Evolutionary conservation across 768 basidiomycete species (phyloP).

Genomic region (Pisolithus marmoratus): DNA sequence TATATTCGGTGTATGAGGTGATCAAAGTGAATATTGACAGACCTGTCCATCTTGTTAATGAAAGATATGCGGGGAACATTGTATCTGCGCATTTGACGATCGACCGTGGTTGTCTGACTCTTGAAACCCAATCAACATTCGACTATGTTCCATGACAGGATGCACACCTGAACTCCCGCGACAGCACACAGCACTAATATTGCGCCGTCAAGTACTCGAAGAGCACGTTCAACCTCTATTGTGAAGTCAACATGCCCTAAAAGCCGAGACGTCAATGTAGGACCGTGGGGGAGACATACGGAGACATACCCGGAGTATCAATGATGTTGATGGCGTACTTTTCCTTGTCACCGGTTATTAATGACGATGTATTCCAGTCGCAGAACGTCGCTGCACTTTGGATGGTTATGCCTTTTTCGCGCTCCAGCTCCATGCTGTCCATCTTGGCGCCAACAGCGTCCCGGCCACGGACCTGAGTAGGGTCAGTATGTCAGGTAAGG

Average conservation of each 20-base stretch:
- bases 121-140: conserved; percentile 23
- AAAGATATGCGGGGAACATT: conserved; percentile 94
- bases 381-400: conserved; percentile 98
- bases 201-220: conserved; percentile 95
- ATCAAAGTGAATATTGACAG: conserved; percentile 5
- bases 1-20: not conserved
- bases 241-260: conserved; percentile 99
- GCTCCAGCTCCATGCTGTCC: conserved; percentile 99
- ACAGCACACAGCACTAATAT: conserved; percentile 96
- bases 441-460: conserved; percentile 98
- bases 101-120: conserved; percentile 98
- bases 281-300: not conserved
- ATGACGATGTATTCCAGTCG: conserved; percentile 80
- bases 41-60: conserved; percentile 99
- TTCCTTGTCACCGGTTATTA: conserved; percentile 55
- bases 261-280: not conserved
- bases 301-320: conserved; percentile 79
- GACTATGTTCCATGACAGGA: not conserved
- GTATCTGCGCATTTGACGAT: conserved; percentile 97
- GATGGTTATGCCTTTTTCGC: conserved; percentile 99
- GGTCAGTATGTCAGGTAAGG: not conserved
- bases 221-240: conserved; percentile 95
- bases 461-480: conserved; percentile 73
- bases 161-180: conserved; percentile 81
- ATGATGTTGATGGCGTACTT: conserved; percentile 97